phyloP scores from a whole-genome alignment of 2,329 filamentous ascomycete genomes.

The Pseudofabraea citricarpa region DNA sequence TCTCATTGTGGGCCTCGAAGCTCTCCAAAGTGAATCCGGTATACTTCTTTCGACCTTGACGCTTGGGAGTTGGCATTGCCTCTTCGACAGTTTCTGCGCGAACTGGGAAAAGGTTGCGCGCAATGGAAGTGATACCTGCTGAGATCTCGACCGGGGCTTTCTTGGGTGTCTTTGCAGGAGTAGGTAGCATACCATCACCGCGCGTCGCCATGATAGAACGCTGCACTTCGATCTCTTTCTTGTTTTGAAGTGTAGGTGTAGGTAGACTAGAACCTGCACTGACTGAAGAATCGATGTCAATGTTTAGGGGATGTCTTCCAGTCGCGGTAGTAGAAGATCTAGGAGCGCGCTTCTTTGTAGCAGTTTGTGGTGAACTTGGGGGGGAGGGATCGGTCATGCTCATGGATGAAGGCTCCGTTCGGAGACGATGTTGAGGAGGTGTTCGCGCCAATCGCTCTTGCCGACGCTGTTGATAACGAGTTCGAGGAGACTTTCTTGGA shows the following conservation, averaged over 20 bases:
- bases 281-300: constrained; percentile 39
- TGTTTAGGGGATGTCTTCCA: constrained; percentile 40
- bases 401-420: constrained; percentile 18
- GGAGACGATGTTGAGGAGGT: constrained; percentile 31
- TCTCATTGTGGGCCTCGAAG: constrained; percentile 51
- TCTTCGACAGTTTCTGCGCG: constrained; percentile 42
- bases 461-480: constrained; percentile 57
- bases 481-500: constrained; percentile 63
- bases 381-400: constrained; percentile 10
- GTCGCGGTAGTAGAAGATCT: constrained; percentile 34
- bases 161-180: constrained; percentile 73
- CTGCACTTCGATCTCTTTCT: constrained; percentile 17
- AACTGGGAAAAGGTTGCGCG: constrained; percentile 57
- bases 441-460: constrained; percentile 44
- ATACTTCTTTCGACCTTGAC: constrained; percentile 53
- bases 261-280: constrained; percentile 32
- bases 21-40: constrained; percentile 50
- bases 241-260: constrained; percentile 15
- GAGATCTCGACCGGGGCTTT: constrained; percentile 44
- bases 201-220: constrained; percentile 10
- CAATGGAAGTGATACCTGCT: constrained; percentile 47
- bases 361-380: constrained; percentile 22
- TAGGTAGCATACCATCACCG: constrained; percentile 59
- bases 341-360: constrained; percentile 18
- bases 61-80: constrained; percentile 53